phyloP scores from a whole-genome alignment of 495 filamentous ascomycete genomes.

The Bathelium albidoporum region DNA sequence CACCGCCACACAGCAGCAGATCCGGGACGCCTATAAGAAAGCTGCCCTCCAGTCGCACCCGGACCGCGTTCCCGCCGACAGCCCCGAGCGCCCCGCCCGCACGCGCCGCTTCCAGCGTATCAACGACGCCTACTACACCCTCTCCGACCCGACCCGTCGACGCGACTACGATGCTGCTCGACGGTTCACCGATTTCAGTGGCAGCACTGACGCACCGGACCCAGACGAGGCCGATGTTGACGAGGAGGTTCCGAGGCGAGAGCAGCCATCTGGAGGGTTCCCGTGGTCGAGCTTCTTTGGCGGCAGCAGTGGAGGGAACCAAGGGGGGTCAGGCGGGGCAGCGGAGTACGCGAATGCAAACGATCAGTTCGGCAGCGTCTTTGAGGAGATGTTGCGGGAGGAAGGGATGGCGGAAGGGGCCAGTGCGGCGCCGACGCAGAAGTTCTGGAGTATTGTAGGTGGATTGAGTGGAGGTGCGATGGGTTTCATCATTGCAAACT shows the following conservation, averaged over 20 bases:
- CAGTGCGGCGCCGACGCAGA: constrained; percentile 47
- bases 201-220: constrained; percentile 22
- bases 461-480: constrained; percentile 80
- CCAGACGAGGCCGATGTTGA: constrained; percentile 43
- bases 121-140: constrained; percentile 96
- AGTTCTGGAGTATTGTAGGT: constrained; percentile 80
- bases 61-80: constrained; percentile 76
- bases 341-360: constrained; percentile 44
- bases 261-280: constrained; percentile 36
- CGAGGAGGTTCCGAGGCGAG: constrained; percentile 44
- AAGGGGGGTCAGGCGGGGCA: constrained; percentile 29
- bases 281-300: constrained; percentile 57
- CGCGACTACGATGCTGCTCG: constrained; percentile 79
- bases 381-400: constrained; percentile 97
- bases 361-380: constrained; percentile 79
- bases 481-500: constrained; percentile 89
- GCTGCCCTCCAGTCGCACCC: constrained; percentile 87
- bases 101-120: constrained; percentile 91
- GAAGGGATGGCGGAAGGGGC: constrained; percentile 68
- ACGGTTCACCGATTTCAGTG: constrained; percentile 26
- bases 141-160: constrained; percentile 70
- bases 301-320: constrained; percentile 26
- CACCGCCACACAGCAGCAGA: constrained; percentile 67
- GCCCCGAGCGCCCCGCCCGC: constrained; percentile 69
- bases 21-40: constrained; percentile 93